phyloP scores from a whole-genome alignment of 495 filamentous ascomycete genomes.

The Margaritispora aquatica region DNA sequence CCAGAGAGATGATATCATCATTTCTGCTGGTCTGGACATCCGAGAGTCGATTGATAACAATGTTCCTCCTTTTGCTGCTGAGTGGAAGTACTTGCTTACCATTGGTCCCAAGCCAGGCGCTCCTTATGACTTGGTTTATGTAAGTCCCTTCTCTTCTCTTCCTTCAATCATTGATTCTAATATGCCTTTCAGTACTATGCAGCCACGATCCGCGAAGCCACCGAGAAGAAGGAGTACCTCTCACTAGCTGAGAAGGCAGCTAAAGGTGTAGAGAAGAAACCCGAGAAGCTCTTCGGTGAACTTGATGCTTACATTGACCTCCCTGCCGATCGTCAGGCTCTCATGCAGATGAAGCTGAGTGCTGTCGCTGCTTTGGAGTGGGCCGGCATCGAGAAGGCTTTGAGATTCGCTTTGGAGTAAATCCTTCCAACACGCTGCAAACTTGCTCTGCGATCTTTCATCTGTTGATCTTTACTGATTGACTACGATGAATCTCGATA shows the following conservation, averaged over 20 bases:
- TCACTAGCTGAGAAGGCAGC: slow-evolving; percentile 30
- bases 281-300: slow-evolving; percentile 40
- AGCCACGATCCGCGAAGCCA: slow-evolving; percentile 41
- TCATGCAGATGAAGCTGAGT: slow-evolving; percentile 27
- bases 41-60: slow-evolving; percentile 13
- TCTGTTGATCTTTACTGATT: neutral
- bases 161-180: slow-evolving; percentile 14
- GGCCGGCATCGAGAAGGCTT: slow-evolving; percentile 30
- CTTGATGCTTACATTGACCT: slow-evolving; percentile 22
- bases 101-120: slow-evolving; percentile 34
- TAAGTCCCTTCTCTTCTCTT: slow-evolving; percentile 22
- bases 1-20: slow-evolving; percentile 49
- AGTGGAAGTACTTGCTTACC: slow-evolving; percentile 36
- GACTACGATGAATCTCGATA: neutral
- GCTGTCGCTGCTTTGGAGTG: slow-evolving; percentile 32
- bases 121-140: slow-evolving; percentile 39
- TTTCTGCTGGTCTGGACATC: slow-evolving; percentile 18
- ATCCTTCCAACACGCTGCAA: no score
- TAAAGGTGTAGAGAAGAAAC: slow-evolving; percentile 15
- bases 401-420: slow-evolving; percentile 23
- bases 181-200: slow-evolving; percentile 41
- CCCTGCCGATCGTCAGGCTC: slow-evolving; percentile 24
- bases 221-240: slow-evolving; percentile 24
- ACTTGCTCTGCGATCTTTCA: neutral
- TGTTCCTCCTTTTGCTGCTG: slow-evolving; percentile 30